Evolutionary conservation across 2,329 filamentous ascomycete genomes (phyloP), one percentile per base, ranked within the genome.

Genomic region (Calonectria hongkongensis): DNA sequence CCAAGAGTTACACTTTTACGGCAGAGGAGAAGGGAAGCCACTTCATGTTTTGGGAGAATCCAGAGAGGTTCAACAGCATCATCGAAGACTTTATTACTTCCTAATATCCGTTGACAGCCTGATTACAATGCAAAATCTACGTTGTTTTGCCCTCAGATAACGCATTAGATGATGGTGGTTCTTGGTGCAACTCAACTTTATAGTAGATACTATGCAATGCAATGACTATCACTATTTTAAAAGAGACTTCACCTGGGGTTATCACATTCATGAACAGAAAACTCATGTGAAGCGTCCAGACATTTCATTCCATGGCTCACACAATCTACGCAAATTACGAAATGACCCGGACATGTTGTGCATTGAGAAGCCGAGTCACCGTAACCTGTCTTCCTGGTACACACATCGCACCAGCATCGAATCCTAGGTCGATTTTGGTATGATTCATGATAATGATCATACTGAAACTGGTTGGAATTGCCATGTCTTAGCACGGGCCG

Each of bases 31-130:
- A 58, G 13, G 54, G 54, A 39, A 58, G 54, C 54, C 54, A 58
- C 8, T 58, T 58, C 27, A 58, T 58, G 54, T 58, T 58, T 39
- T 58, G 54, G 54, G 54, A 58, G 33, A 58, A 39, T 12, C 54
- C 54, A 2, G 54, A 41, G n/a, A 27, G n/a, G 10, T 58, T 58
- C 13, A 58, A 58, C 6, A 15, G n/a, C 13, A 15, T 58, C 4
- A 58, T 58, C 3, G 30, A 58, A 39, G 33, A 39, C 8, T 58
- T 58, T 39, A n/a, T 39, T 15, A 39, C 30, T 4, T 39, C 54
- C 4, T 58, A 41, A 27, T 2, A 3, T 13, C 18, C 5, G 16
- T 9, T n/a, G 18, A 18, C 21, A 45, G 43, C 10, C 18, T 3
- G 43, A 21, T n/a, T 21, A 7, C 43, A 21, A 45, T 4, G 6